A percentile compares a stretch with the other conserved stretches of the same genome.
Conservation (phyloP, 2,329 filamentous ascomycete genomes). For the Davidsoniella eucalypti region DNA sequence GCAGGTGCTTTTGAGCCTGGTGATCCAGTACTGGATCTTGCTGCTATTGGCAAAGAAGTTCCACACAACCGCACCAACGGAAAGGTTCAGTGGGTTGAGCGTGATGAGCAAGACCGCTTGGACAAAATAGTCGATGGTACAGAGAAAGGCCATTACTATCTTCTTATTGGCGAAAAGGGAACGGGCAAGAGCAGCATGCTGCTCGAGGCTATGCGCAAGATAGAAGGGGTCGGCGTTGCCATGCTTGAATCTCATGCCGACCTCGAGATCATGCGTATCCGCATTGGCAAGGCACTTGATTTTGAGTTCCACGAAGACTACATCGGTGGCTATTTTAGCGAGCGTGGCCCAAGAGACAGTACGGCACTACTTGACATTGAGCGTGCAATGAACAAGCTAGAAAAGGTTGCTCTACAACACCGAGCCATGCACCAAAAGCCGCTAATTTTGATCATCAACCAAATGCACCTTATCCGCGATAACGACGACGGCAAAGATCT, state of each 20-base stretch:
- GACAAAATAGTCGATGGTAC: conserved; percentile 67
- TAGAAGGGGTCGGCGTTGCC: conserved; percentile 72
- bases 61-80: conserved; percentile 24
- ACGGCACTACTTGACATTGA: conserved; percentile 91
- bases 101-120: conserved; percentile 66
- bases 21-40: conserved; percentile 73
- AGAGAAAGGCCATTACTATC: conserved; percentile 67
- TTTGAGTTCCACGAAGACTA: conserved; percentile 98
- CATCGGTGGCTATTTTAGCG: conserved; percentile 89
- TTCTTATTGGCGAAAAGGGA: conserved; percentile 88
- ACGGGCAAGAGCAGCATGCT: conserved; percentile 96
- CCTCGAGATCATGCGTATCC: conserved; percentile 82
- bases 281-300: conserved; percentile 83
- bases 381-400: conserved; percentile 89
- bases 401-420: conserved; percentile 74
- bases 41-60: conserved; percentile 44
- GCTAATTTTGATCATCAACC: conserved; percentile 86
- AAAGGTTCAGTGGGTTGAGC: conserved; percentile 55
- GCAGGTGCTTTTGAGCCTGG: conserved; percentile 80
- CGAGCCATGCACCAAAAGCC: conserved; percentile 47
- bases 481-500: conserved; percentile 87
- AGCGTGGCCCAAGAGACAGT: conserved; percentile 79
- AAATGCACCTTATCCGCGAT: conserved; percentile 77
- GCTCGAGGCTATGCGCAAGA: conserved; percentile 83
- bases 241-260: conserved; percentile 97